phyloP scores from a whole-genome alignment of 441 rosid genomes.

The Croton laevigatus region DNA sequence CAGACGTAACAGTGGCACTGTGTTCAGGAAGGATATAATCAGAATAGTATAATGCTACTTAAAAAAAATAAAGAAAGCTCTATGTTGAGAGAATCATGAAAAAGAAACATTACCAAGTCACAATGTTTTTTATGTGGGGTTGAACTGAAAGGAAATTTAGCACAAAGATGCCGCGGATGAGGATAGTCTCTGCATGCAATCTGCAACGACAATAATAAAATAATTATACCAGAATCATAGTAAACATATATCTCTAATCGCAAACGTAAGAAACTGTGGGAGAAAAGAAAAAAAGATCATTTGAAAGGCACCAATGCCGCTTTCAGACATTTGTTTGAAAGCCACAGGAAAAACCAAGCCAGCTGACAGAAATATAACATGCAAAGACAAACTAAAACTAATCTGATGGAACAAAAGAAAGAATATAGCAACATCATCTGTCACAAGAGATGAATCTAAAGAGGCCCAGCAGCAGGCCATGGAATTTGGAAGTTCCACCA shows the following conservation, averaged over 20 bases:
- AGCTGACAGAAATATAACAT: background rate
- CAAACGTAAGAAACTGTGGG: background rate
- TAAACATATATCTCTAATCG: background rate
- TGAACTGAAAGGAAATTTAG: conserved; percentile 55
- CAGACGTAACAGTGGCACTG: conserved; percentile 96
- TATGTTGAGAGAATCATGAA: background rate
- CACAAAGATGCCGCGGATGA: conserved; percentile 82
- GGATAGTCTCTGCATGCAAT: conserved; percentile 92
- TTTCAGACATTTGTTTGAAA: background rate
- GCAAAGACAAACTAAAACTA: background rate
- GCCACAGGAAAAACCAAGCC: background rate
- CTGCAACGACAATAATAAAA: conserved; percentile 42
- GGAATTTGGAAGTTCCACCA: conserved; percentile 9
- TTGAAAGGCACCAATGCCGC: background rate
- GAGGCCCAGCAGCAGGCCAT: background rate
- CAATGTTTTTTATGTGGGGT: conserved; percentile 60
- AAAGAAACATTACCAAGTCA: conserved; percentile 46
- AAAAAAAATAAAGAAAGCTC: background rate
- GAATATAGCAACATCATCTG: background rate
- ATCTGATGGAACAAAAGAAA: background rate
- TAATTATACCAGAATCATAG: conserved; percentile 10
- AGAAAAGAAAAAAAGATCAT: background rate
- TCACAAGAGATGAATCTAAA: conserved; percentile 6
- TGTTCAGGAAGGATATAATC: conserved; percentile 18
- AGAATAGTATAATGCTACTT: conserved; percentile 8